Conservation (phyloP, 2,329 filamentous ascomycete genomes). For the Aspergillus sp. region DNA sequence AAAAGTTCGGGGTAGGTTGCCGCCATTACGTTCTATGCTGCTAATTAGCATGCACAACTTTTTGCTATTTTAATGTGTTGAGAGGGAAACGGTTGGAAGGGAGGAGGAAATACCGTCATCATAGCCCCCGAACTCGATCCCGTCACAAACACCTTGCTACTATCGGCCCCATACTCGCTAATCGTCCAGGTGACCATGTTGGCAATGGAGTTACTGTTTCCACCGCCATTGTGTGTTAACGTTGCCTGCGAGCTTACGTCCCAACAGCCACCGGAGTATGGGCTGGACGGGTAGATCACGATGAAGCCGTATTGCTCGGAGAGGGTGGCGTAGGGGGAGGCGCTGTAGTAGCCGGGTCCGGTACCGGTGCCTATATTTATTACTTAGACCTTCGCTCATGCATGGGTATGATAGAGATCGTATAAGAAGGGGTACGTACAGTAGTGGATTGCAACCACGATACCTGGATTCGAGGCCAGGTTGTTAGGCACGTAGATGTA, state of each 20-base stretch:
- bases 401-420: too few relatives aligned
- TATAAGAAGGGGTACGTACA: slow-evolving; percentile 39
- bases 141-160: slow-evolving; percentile 26
- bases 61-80: too few relatives aligned
- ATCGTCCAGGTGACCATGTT: slow-evolving; percentile 43
- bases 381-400: too few relatives aligned
- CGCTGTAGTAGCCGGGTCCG: slow-evolving; percentile 47
- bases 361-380: slow-evolving; percentile 18
- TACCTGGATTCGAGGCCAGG: slow-evolving; percentile 49
- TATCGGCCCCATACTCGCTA: slow-evolving; percentile 35
- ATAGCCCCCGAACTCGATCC: slow-evolving; percentile 23
- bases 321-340: slow-evolving; percentile 56
- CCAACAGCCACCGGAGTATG: slow-evolving; percentile 59
- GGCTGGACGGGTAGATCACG: slow-evolving; percentile 59
- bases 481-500: slow-evolving; percentile 54
- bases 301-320: slow-evolving; percentile 48
- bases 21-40: slow-evolving; percentile 22
- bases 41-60: neutral
- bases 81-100: too few relatives aligned
- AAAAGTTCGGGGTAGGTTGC: slow-evolving; percentile 25
- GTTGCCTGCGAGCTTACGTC: slow-evolving; percentile 53
- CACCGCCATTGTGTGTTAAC: slow-evolving; percentile 39
- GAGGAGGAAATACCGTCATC: slow-evolving; percentile 22
- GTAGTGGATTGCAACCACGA: slow-evolving; percentile 60
- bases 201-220: slow-evolving; percentile 44